Conservation (phyloP, 768 basidiomycete species). For the Russula compacta region DNA sequence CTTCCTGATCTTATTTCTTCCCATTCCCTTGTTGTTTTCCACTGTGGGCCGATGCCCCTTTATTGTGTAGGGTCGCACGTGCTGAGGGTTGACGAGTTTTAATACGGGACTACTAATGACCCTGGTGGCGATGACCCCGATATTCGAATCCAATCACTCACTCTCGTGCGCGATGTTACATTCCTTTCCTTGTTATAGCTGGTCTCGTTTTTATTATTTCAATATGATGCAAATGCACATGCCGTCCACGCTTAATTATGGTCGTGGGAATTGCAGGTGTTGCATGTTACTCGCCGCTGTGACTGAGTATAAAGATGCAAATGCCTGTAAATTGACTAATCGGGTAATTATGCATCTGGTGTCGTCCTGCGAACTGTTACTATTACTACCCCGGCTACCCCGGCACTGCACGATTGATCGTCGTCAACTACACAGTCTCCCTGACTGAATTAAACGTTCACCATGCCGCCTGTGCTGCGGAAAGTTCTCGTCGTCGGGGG, state of each 20-base stretch:
- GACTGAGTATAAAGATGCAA: neutral
- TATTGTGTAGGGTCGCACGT: constrained; percentile 14
- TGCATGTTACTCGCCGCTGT: neutral
- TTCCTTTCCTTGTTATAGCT: constrained; percentile 14
- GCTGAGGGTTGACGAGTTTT: constrained; percentile 20
- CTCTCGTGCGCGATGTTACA: constrained; percentile 20
- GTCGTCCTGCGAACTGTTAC: neutral
- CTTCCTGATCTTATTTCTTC: constrained; percentile 12
- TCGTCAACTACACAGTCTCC: neutral
- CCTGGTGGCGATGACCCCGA: constrained; percentile 34
- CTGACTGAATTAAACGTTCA: too few species aligned
- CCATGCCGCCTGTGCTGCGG: constrained; percentile 28
- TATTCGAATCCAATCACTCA: constrained; percentile 20
- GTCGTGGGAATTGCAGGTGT: neutral
- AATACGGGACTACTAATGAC: constrained; percentile 35
- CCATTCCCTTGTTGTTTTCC: constrained; percentile 5
- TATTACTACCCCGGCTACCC: too few species aligned
- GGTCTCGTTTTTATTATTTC: constrained; percentile 7
- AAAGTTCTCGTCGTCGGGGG: constrained; percentile 94
- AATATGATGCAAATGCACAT: neutral
- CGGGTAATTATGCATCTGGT: neutral
- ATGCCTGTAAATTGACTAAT: neutral
- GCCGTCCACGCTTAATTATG: neutral
- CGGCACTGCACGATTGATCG: neutral
- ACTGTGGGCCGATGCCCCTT: constrained; percentile 15